Conservation (phyloP, 441 rosid genomes). For the Pelargonium fulgidum region DNA sequence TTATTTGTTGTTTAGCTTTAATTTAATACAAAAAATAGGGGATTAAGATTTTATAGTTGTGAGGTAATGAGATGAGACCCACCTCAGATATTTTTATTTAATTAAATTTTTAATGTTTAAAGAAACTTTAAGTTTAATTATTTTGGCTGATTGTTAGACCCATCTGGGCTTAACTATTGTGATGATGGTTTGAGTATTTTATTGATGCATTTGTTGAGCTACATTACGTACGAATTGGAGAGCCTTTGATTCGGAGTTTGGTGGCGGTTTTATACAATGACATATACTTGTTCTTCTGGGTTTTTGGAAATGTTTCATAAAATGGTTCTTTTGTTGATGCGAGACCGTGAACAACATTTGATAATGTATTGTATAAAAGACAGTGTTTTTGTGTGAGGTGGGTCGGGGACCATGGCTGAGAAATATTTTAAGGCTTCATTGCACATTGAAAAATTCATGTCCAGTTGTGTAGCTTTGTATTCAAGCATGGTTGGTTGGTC, state of each 20-base stretch:
- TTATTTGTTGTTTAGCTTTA: not conserved
- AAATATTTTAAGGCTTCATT: constrained; percentile 4
- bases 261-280: not conserved
- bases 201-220: not conserved
- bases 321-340: not conserved
- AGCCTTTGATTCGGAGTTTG: not conserved
- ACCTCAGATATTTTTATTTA: not conserved
- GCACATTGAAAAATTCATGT: not conserved
- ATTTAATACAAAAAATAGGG: not conserved
- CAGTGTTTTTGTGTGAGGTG: constrained; percentile 1
- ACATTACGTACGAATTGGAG: not conserved
- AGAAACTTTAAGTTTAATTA: too few relatives aligned
- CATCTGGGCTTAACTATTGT: not conserved
- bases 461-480: not conserved
- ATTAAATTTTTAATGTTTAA: too few relatives aligned
- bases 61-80: not conserved
- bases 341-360: not conserved
- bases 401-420: not conserved
- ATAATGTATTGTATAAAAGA: not conserved
- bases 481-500: not conserved
- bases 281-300: constrained; percentile 3
- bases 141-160: not conserved
- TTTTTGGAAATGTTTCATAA: not conserved
- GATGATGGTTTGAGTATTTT: not conserved
- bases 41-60: not conserved